Conservation (phyloP, 2,329 filamentous ascomycete species). For the Orbilia ellipsospora region DNA sequence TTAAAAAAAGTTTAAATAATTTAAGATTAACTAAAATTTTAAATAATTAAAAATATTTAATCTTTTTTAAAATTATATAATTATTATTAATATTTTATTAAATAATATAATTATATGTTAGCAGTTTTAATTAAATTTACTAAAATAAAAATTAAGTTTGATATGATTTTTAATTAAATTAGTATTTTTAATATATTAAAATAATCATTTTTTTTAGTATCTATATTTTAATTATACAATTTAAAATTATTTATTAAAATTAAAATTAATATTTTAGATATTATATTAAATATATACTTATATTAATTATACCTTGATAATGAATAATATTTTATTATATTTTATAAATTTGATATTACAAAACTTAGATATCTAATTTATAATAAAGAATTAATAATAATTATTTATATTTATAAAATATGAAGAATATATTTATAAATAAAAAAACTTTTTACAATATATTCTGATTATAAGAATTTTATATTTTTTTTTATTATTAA, state of each 20-base stretch:
- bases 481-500: not conserved
- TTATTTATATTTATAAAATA: not conserved
- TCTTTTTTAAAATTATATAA: not conserved
- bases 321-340: not conserved
- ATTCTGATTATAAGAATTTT: not conserved
- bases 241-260: no score
- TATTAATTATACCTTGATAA: not conserved
- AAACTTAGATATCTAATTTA: not conserved
- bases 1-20: not conserved
- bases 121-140: not conserved
- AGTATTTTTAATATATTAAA: not conserved
- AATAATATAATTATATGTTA: not conserved
- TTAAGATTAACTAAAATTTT: not conserved
- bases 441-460: not conserved
- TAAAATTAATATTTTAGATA: not conserved
- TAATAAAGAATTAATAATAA: not conserved
- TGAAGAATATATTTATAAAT: not conserved
- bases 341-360: not conserved
- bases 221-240: not conserved
- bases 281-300: not conserved
- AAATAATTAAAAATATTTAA: not conserved
- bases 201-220: not conserved
- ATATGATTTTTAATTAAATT: not conserved
- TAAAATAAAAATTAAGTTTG: not conserved
- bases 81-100: not conserved